phyloP scores from a whole-genome alignment of 2,329 filamentous ascomycete genomes.

The Allantophomopsis lycopodina region DNA sequence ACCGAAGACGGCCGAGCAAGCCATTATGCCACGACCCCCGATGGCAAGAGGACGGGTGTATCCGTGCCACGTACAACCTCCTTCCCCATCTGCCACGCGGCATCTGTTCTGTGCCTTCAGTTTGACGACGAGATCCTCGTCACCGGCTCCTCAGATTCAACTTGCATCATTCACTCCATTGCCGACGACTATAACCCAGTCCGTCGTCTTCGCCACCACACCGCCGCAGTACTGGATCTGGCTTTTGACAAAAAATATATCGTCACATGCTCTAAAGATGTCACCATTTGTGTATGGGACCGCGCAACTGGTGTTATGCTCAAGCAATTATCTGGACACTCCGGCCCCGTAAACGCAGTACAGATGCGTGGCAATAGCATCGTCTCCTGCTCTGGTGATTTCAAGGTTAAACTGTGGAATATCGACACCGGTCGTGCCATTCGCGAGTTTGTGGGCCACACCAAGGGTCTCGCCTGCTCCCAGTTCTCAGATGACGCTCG shows the following conservation, averaged over 20 bases:
- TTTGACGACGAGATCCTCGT: constrained; percentile 90
- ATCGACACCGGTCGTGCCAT: constrained; percentile 78
- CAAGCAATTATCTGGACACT: constrained; percentile 71
- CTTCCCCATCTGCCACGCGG: constrained; percentile 62
- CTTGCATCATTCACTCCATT: constrained; percentile 84
- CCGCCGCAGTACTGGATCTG: constrained; percentile 82
- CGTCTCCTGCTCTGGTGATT: constrained; percentile 88
- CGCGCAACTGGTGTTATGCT: constrained; percentile 63
- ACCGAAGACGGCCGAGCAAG: constrained; percentile 34
- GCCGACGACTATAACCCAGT: constrained; percentile 67
- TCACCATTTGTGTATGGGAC: constrained; percentile 89
- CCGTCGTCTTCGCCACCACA: constrained; percentile 63
- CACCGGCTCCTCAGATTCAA: constrained; percentile 85
- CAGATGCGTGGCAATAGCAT: constrained; percentile 88
- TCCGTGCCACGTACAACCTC: constrained; percentile 40
- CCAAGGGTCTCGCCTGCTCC: constrained; percentile 86
- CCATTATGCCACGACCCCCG: constrained; percentile 38
- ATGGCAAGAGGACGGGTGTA: constrained; percentile 19
- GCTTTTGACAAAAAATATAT: constrained; percentile 88
- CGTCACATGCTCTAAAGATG: constrained; percentile 93
- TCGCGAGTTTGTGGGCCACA: constrained; percentile 81
- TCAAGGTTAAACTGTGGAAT: constrained; percentile 90
- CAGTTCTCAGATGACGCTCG: constrained; percentile 95
- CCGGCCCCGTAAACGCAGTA: constrained; percentile 89
- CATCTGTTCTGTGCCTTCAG: constrained; percentile 87